Evolutionary conservation across 1,284 basidiomycete genomes (phyloP).

Genomic region (Ustilago loliicola): DNA sequence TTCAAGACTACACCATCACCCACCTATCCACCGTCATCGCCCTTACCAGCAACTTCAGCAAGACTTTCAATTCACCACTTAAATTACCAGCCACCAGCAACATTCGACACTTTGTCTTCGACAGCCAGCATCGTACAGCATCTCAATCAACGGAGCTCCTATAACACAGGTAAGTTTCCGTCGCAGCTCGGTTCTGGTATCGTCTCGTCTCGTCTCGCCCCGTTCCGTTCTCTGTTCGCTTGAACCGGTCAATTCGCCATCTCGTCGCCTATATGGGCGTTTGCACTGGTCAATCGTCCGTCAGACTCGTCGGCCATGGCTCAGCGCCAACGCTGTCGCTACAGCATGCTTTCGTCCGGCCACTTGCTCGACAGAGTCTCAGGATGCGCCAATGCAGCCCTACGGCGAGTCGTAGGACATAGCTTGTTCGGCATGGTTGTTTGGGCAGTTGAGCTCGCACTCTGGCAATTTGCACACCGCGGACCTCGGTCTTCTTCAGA

Average conservation of each 20-base stretch:
- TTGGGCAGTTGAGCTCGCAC: too few species aligned
- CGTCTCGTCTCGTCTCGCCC: neutral
- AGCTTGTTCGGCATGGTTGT: too few species aligned
- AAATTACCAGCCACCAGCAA: neutral
- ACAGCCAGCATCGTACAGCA: neutral
- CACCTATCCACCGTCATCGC: neutral
- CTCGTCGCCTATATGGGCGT: too few species aligned
- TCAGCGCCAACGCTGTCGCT: too few species aligned
- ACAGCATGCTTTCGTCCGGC: too few species aligned
- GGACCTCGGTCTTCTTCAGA: neutral
- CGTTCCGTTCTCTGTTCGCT: neutral
- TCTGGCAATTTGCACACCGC: neutral
- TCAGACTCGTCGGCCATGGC: too few species aligned
- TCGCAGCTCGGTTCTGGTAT: neutral
- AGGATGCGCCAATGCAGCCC: too few species aligned
- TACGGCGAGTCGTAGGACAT: too few species aligned
- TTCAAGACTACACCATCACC: neutral
- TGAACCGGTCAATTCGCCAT: too few species aligned
- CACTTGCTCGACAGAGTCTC: too few species aligned
- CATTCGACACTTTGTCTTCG: neutral
- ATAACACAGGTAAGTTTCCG: neutral
- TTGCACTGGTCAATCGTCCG: too few species aligned
- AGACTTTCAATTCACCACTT: neutral
- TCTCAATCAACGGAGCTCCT: neutral
- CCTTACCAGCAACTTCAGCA: neutral